These are phyloP conservation scores for Phialophora verrucosa DNA, from an alignment of 2,329 filamentous ascomycete species.

Conservation along the genomic window DNA sequence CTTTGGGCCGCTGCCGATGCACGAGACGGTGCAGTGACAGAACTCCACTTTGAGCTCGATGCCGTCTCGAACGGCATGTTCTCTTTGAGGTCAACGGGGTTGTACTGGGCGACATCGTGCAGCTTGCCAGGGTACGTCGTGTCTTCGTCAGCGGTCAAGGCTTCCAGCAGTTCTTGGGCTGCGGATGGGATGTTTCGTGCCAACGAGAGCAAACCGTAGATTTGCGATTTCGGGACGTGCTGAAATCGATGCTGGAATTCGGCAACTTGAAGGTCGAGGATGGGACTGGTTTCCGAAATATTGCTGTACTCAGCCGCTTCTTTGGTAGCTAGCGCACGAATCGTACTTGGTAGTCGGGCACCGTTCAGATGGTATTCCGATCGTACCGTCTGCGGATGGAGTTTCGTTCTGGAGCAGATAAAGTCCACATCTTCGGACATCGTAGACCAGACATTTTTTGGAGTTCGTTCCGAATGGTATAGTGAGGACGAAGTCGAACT, in stretches of 20 bases:
- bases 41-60: conserved; percentile 15
- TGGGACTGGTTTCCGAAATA: conserved; percentile 48
- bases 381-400: conserved; percentile 55
- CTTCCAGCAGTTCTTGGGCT: conserved; percentile 65
- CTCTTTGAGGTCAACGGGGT: conserved; percentile 45
- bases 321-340: conserved; percentile 59
- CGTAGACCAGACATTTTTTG: conserved; percentile 63
- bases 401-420: conserved; percentile 58
- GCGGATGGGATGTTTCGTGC: conserved; percentile 63
- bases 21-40: conserved; percentile 39
- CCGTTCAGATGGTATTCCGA: conserved; percentile 66
- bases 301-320: conserved; percentile 50
- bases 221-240: conserved; percentile 54
- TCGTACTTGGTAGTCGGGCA: conserved; percentile 61
- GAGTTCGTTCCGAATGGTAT: conserved; percentile 34
- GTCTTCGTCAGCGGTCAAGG: conserved; percentile 52
- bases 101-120: conserved; percentile 51
- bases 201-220: conserved; percentile 61
- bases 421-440: conserved; percentile 65
- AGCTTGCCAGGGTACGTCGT: conserved; percentile 18
- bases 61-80: conserved; percentile 36
- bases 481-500: conserved; percentile 36
- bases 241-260: conserved; percentile 63
- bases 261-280: conserved; percentile 56
- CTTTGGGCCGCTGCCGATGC: conserved; percentile 53